Conservation (phyloP, 2,329 filamentous ascomycete genomes). For the Aspergillus caelatus region DNA sequence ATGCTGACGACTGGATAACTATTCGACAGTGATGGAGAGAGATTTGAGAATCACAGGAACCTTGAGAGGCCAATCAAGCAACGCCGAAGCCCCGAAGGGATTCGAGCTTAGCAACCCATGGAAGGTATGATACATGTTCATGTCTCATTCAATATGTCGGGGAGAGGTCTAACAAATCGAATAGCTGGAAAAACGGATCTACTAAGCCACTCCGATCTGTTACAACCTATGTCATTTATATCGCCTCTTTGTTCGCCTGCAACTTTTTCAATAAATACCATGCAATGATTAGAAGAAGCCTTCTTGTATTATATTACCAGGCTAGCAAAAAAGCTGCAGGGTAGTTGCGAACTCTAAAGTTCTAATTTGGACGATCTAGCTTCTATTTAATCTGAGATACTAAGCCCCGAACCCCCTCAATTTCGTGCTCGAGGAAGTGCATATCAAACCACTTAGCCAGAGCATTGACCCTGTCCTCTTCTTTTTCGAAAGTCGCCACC, state of each 20-base stretch:
- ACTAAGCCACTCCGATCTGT: constrained; percentile 32
- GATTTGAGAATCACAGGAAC: constrained; percentile 65
- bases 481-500: constrained; percentile 51
- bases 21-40: constrained; percentile 64
- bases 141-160: neutral
- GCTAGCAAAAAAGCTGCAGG: constrained; percentile 8
- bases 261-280: constrained; percentile 22
- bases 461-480: constrained; percentile 57
- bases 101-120: constrained; percentile 70
- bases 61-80: constrained; percentile 64
- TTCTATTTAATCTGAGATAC: constrained; percentile 48
- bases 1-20: constrained; percentile 26
- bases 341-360: constrained; percentile 6
- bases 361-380: neutral
- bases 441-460: constrained; percentile 58
- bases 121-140: constrained; percentile 53
- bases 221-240: constrained; percentile 24
- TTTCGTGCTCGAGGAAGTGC: constrained; percentile 54
- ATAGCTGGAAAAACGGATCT: constrained; percentile 46
- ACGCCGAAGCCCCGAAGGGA: constrained; percentile 59
- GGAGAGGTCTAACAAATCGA: constrained; percentile 22
- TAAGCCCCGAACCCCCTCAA: constrained; percentile 53
- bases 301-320: constrained; percentile 25
- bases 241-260: constrained; percentile 23
- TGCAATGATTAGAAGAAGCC: constrained; percentile 19